These are phyloP conservation scores for Penicillium waksmanii DNA, from an alignment of 495 filamentous ascomycete genomes.

Conservation along the genomic window DNA sequence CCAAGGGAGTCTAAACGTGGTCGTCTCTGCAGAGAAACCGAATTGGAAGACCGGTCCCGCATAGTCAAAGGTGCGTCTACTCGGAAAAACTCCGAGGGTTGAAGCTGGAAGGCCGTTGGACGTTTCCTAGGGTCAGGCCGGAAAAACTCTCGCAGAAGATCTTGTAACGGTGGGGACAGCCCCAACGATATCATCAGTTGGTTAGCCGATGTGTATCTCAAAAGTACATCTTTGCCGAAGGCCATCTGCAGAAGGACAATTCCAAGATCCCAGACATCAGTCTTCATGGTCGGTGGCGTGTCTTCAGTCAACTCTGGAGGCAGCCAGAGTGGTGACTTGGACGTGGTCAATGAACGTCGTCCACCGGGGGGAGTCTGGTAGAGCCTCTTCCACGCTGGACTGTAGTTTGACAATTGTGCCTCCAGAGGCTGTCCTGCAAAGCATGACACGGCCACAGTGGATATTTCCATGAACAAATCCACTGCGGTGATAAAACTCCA, in stretches of 20 bases:
- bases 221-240: slow-evolving; percentile 77
- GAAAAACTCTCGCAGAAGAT: slow-evolving; percentile 82
- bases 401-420: slow-evolving; percentile 49
- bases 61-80: slow-evolving; percentile 54
- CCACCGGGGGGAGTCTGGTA: slow-evolving; percentile 34
- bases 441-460: slow-evolving; percentile 73
- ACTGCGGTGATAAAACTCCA: slow-evolving; percentile 83
- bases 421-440: slow-evolving; percentile 51
- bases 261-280: slow-evolving; percentile 94
- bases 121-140: slow-evolving; percentile 79
- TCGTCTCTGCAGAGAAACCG: slow-evolving; percentile 43
- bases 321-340: slow-evolving; percentile 79
- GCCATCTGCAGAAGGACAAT: slow-evolving; percentile 90
- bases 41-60: slow-evolving; percentile 41
- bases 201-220: slow-evolving; percentile 77
- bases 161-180: slow-evolving; percentile 73
- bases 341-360: slow-evolving; percentile 55
- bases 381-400: slow-evolving; percentile 45
- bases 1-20: slow-evolving; percentile 53
- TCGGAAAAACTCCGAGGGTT: slow-evolving; percentile 84
- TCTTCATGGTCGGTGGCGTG: slow-evolving; percentile 69
- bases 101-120: slow-evolving; percentile 85
- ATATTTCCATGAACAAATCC: slow-evolving; percentile 81
- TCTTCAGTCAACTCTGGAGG: slow-evolving; percentile 75
- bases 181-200: slow-evolving; percentile 64